Evolutionary conservation across 176 grass and related monocot genomes (phyloP), one percentile per base, ranked within the genome.

Genomic region (Phyllostachys edulis): DNA sequence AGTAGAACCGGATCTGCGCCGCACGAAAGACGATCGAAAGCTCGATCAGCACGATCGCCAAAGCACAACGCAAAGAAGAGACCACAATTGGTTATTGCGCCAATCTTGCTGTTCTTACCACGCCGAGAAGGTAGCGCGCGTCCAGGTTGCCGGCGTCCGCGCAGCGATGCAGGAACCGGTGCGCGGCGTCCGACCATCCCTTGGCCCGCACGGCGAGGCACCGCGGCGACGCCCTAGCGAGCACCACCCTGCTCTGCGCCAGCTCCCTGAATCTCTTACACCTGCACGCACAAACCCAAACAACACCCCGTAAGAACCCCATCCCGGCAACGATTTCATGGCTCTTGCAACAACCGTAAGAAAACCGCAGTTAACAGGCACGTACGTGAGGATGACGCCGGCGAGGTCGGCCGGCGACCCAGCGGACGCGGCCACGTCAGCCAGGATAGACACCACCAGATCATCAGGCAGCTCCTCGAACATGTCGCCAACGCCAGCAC

Each of bases 381-480:
- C 76, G 80, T 93, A 97, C 96, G 91, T 90, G 63, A 91, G 71
- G 72, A 88, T 56, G 70, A 87, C 76, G 82, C 88, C 89, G 76
- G 90, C 82, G 79, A 95, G 91, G 76, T 95, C 93, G 36, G 80
- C 82, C 21, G 91, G 93, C 3, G 82, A 86, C 6, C 60, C 14
- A 16, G 93, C 93, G 15, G 92, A 81, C 24, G 91, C 64, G 5
- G 87, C 89, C 1, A 98, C 92, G 63, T 90, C 83, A 44, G 65
- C 78, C 4, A 98, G 87, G 13, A 98, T 88, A 4, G 87, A 92
- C 39, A 95, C 55, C 61, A 98, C 79, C 9, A 98, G 75, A 50
- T 98, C 96, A 69, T 95, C 91, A 3, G 89, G 90, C 8, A 98
- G 83, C 42, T 72, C 85, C 8, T 95, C 89, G 17, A 98, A 98